Evolutionary conservation across 306 rosid species (phyloP).

Genomic region (Cotoneaster glaucophyllus): DNA sequence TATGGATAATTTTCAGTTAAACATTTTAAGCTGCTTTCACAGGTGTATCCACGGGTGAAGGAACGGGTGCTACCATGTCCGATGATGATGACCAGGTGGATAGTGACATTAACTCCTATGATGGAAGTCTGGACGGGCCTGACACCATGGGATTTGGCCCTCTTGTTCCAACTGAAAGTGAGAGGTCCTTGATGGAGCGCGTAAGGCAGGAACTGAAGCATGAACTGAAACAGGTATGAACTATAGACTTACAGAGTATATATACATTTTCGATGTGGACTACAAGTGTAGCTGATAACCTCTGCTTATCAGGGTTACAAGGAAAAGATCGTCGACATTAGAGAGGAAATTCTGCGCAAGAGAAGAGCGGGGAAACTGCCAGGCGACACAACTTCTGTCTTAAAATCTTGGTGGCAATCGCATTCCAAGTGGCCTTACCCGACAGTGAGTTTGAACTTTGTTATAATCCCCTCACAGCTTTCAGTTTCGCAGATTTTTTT

Average conservation of each 20-base stretch:
- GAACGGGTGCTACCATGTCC: slow-evolving; percentile 91
- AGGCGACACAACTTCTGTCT: slow-evolving; percentile 89
- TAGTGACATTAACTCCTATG: slow-evolving; percentile 60
- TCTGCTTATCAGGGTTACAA: slow-evolving; percentile 63
- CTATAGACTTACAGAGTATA: no score
- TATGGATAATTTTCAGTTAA: neutral
- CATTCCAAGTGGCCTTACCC: slow-evolving; percentile 99
- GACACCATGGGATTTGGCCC: slow-evolving; percentile 82
- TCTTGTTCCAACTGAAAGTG: slow-evolving; percentile 82
- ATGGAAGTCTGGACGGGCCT: slow-evolving; percentile 59
- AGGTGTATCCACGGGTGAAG: slow-evolving; percentile 82
- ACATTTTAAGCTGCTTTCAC: slow-evolving; percentile 7
- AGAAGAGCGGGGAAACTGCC: slow-evolving; percentile 99
- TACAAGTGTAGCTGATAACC: neutral
- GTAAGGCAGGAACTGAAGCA: slow-evolving; percentile 86
- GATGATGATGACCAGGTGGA: slow-evolving; percentile 80
- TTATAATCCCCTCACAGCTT: neutral
- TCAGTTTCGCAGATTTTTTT: neutral
- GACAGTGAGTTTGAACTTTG: slow-evolving; percentile 47
- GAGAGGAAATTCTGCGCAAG: slow-evolving; percentile 94
- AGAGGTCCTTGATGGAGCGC: slow-evolving; percentile 92
- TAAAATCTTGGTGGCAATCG: slow-evolving; percentile 96
- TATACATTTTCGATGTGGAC: neutral
- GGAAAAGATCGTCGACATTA: slow-evolving; percentile 81
- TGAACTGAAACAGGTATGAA: slow-evolving; percentile 62